phyloP scores from a whole-genome alignment of 1,139 yeast species.

The Ashbya aceris region DNA sequence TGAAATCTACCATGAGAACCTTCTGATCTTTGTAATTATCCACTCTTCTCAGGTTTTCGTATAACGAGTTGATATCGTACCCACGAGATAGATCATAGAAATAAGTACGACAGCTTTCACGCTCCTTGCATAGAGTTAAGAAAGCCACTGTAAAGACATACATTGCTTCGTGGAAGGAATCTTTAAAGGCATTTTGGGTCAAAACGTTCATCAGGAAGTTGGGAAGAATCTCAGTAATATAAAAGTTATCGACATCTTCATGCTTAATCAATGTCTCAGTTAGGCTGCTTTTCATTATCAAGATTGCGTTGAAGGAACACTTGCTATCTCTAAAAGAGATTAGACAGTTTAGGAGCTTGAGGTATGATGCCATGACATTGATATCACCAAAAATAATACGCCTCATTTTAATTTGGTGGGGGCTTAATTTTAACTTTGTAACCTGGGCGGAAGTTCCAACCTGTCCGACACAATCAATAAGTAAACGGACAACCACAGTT shows the following conservation, averaged over 20 bases:
- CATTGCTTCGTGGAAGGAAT: conserved; percentile 86
- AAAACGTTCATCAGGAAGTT: conserved; percentile 50
- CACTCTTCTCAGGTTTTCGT: conserved; percentile 49
- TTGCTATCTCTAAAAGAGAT: conserved; percentile 80
- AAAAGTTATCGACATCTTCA: conserved; percentile 68
- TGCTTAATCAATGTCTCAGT: conserved; percentile 58
- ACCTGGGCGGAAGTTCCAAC: conserved; percentile 25
- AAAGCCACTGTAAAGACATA: conserved; percentile 75
- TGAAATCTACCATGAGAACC: conserved; percentile 59
- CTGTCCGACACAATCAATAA: conserved; percentile 86
- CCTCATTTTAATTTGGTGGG: conserved; percentile 57
- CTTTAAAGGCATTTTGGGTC: conserved; percentile 69
- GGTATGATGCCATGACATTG: conserved; percentile 66
- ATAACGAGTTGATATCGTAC: conserved; percentile 41
- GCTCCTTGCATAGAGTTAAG: conserved; percentile 55
- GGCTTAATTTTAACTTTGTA: conserved; percentile 30
- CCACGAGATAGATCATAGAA: conserved; percentile 34
- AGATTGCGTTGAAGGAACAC: conserved; percentile 82
- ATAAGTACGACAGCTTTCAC: conserved; percentile 34
- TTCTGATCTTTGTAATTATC: conserved; percentile 67
- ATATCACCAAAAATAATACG: conserved; percentile 56
- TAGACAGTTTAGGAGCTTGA: conserved; percentile 66
- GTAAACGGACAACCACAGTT: conserved; percentile 80
- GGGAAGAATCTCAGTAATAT: conserved; percentile 45
- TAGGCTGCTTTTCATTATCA: conserved; percentile 61